Base-by-base conservation (phyloP, 2,329 filamentous ascomycete genomes). In the Nothophaeocryptopus gaeumannii region DNA sequence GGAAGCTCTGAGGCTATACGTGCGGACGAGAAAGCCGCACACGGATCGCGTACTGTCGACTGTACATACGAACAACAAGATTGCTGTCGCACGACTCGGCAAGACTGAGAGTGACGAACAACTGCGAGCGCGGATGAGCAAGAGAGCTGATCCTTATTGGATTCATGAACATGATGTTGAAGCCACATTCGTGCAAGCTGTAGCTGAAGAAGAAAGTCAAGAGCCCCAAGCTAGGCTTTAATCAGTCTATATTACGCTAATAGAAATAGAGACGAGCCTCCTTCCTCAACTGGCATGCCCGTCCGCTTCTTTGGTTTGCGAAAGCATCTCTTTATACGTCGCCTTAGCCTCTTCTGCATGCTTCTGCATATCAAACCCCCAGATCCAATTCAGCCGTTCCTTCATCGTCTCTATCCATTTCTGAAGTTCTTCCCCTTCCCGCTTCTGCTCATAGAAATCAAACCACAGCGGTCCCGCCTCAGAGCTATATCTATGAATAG, bases 21-120 rank as follows among this genome's bases (percentile, higher is more conserved):
- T 71, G 45, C 46, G 41, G 20, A 67, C 62, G 5, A 49, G 69
- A 13, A 67, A 65, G 40, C 63, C 69, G 14, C 68, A 71, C 48
- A 67, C 66, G 7, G 65, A 67, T 39, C 60, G 58, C 11, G 55
- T 70, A 8, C 38, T 65, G 44, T 12, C 49, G 20, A 56, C 56
- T 2, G 61, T 61, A 29, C 60, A 63, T 50, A 47, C 32, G 15
- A 56, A 51, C n/a, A 60, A 61, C 32, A 54, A 58, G 46, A 54
- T 46, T 13, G 54, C 51, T 11, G 55, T 59, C 5, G 54, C 47
- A 36, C 55, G 56, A 13, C 44, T 59, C 14, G 57, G 56, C 12
- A 56, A 54, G 14, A 10, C 20, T 8, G 59, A 63, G 36, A 59
- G 45, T 5, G 60, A 63, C 50, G 59, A 57, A n/a, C 44, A 64